phyloP scores from a whole-genome alignment of 1,139 yeast genomes.

The Debaryomycetaceae sp. region DNA sequence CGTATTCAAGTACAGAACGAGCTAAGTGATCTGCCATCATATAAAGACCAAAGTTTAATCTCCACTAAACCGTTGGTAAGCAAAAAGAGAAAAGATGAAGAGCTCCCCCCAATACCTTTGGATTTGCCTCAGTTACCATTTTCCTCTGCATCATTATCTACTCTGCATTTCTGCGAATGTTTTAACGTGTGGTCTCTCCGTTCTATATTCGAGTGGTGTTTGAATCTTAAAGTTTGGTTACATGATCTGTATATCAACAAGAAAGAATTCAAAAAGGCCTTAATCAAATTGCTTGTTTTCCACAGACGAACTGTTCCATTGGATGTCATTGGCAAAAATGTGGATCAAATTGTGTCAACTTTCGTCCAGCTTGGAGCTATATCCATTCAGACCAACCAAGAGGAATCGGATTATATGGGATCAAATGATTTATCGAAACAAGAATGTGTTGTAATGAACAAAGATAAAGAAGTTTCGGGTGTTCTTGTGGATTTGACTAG shows the following conservation, averaged over 20 bases:
- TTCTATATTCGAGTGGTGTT: conserved; percentile 49
- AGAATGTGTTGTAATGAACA: conserved; percentile 21
- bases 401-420: conserved; percentile 3
- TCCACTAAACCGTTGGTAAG: conserved; percentile 5
- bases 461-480: conserved; percentile 26
- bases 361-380: conserved; percentile 48
- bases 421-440: not conserved
- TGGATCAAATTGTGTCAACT: conserved; percentile 49
- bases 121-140: conserved; percentile 60
- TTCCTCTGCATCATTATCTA: conserved; percentile 47
- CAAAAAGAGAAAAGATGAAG: conserved; percentile 17
- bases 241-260: conserved; percentile 49
- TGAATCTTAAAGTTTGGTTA: conserved; percentile 48
- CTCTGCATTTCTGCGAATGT: conserved; percentile 44
- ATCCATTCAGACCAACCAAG: conserved; percentile 10
- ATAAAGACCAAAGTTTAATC: not conserved
- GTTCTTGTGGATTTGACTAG: conserved; percentile 36
- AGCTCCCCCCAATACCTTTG: conserved; percentile 50
- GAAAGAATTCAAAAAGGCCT: conserved; percentile 49
- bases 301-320: conserved; percentile 50
- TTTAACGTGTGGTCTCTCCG: conserved; percentile 36
- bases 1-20: not conserved
- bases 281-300: conserved; percentile 50
- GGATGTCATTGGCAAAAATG: conserved; percentile 55
- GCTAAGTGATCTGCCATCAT: not conserved